Evolutionary conservation across 768 basidiomycete genomes (phyloP).

Genomic region (Asterophora parasitica): DNA sequence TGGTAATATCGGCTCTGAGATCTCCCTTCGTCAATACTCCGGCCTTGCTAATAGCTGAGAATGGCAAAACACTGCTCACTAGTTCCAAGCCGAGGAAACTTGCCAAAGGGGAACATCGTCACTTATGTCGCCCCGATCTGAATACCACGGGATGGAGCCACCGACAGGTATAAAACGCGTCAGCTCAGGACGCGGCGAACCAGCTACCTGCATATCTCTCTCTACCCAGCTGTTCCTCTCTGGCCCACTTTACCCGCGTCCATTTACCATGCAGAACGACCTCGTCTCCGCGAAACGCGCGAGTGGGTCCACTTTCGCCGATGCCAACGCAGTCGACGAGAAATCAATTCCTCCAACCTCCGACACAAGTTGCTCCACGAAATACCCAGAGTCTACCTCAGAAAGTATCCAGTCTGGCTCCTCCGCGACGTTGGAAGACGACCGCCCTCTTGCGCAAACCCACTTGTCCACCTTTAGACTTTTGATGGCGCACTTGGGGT

Average conservation of each 20-base stretch:
- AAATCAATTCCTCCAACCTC: conserved; percentile 1
- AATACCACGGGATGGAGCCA: conserved; percentile 20
- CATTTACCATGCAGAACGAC: conserved; percentile 3
- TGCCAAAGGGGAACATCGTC: conserved; percentile 21
- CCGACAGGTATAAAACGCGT: conserved; percentile 25
- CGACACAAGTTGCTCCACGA: conserved; percentile 3
- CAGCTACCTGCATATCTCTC: background rate
- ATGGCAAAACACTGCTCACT: conserved; percentile 12
- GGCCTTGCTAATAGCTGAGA: conserved; percentile 14
- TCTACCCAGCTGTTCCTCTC: background rate
- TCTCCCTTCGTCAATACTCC: conserved; percentile 23
- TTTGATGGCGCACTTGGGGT: conserved; percentile 69
- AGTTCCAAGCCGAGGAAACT: conserved; percentile 23
- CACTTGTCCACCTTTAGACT: conserved; percentile 53
- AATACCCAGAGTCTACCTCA: conserved; percentile 17
- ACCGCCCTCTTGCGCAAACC: conserved; percentile 13
- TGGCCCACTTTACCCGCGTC: background rate
- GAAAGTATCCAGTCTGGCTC: conserved; percentile 26
- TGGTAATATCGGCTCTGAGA: conserved; percentile 26
- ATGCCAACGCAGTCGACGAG: conserved; percentile 2
- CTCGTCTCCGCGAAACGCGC: background rate
- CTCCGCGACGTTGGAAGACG: conserved; percentile 25
- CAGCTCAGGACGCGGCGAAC: background rate
- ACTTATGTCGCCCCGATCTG: conserved; percentile 23
- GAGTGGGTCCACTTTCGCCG: background rate